A percentile compares a stretch with the other conserved stretches of the same genome.
These are phyloP conservation scores for Sugiyamaella floridensis DNA, from an alignment of 805 yeast species.

Conservation along the genomic window DNA sequence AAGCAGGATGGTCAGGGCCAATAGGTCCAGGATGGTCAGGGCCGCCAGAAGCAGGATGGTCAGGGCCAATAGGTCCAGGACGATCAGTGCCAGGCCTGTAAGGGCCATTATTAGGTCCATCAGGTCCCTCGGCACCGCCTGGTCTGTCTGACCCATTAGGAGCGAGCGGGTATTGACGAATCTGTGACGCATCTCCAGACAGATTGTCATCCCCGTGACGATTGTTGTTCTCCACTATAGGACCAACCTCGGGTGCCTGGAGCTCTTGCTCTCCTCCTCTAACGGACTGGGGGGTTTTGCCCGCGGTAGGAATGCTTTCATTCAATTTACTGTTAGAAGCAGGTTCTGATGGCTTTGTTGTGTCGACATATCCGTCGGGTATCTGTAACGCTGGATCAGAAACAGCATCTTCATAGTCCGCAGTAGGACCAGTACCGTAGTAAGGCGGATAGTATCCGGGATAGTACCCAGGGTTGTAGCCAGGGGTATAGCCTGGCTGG, in stretches of 20 bases:
- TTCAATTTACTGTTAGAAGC: too few species aligned
- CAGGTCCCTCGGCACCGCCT: too few species aligned
- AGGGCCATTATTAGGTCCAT: not conserved
- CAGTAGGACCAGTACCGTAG: not conserved
- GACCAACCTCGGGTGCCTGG: not conserved
- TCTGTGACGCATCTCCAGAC: not conserved
- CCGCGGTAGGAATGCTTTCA: too few species aligned
- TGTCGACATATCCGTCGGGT: too few species aligned
- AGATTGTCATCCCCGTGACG: not conserved
- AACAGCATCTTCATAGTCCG: not conserved
- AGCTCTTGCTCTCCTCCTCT: not conserved
- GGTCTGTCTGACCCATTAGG: not conserved
- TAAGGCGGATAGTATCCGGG: not conserved
- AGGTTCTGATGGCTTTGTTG: too few species aligned
- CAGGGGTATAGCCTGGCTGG: not conserved
- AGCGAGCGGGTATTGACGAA: not conserved
- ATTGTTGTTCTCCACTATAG: not conserved
- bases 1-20: not conserved
- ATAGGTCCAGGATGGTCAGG: not conserved
- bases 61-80: not conserved
- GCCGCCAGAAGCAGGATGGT: not conserved
- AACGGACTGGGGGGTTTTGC: too few species aligned
- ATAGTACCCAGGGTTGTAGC: not conserved
- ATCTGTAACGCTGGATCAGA: not conserved
- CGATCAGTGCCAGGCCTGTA: not conserved